Base-by-base conservation (phyloP, 257 asterid species). In the Catharanthus roseus region DNA sequence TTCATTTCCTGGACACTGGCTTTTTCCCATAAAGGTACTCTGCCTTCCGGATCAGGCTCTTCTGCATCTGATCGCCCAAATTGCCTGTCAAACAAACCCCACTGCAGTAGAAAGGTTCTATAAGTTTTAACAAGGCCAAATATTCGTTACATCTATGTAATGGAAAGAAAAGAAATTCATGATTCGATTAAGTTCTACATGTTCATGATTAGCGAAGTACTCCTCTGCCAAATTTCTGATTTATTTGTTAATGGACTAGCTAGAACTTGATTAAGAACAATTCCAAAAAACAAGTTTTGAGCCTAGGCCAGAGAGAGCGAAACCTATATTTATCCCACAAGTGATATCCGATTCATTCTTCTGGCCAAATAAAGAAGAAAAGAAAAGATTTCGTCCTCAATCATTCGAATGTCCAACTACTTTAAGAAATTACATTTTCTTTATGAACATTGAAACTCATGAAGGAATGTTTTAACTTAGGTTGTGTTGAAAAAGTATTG, bases 1-100 rank as follows among this genome's bases (percentile, higher is more conserved):
- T 93, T 93, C 90, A 93, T 83, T 74, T 91, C 97, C 68, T 80
- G 75, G 65, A 91, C 96, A 70, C 79, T 85, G 39, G 90, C 77
- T 60, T 77, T 91, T 67, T 82, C 96, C 97, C 97, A 93, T 75
- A 71, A 82, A 72, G 96, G 96, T 54, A 93, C 91, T 77, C 96
- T 84, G 65, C 97, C 99, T 78, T 89, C 96, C 53, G 97, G 97
- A 81, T 93, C 99, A 65, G 97, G 89, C 64, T 85, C 82, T 71
- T 86, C 88, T 24, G 89, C 85, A 75, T 93, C 99, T 10, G 89
- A 75, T 74, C 97, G 82, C 51, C 99, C 99, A 71, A 89, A 93
- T 77, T 77, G 81, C 89, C 57, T 84, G 77, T 93, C 96, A 72
- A 93, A 93, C 78, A 85, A 83, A 67, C 95, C 90, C 99, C 97